phyloP scores from a whole-genome alignment of 1,284 basidiomycete genomes.

The Ganoderma resinaceum region DNA sequence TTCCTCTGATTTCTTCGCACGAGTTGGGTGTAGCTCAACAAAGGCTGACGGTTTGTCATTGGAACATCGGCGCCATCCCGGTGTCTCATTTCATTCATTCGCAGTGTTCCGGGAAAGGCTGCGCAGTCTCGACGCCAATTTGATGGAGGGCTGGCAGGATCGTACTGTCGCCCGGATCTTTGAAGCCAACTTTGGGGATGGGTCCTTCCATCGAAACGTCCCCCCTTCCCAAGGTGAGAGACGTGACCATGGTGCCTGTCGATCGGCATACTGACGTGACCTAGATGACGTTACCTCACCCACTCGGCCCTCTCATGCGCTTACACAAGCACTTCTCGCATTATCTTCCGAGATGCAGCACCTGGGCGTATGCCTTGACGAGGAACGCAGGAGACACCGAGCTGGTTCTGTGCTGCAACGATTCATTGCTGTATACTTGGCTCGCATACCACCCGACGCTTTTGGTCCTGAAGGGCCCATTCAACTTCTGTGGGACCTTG shows the following conservation, averaged over 20 bases:
- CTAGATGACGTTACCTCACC: conserved; percentile 26
- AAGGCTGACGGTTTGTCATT: conserved; percentile 46
- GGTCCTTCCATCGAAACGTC: not conserved
- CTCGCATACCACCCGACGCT: conserved; percentile 34
- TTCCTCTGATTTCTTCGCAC: conserved; percentile 20
- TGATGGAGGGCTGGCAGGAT: conserved; percentile 58
- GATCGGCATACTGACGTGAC: conserved; percentile 1
- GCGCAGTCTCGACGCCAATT: conserved; percentile 47
- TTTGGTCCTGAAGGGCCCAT: not conserved
- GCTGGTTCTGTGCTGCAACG: conserved; percentile 48
- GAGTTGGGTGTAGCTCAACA: conserved; percentile 45
- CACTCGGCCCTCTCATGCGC: conserved; percentile 56
- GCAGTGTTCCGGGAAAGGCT: conserved; percentile 54
- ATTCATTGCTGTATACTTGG: conserved; percentile 47
- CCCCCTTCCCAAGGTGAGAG: not conserved
- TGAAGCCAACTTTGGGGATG: conserved; percentile 15
- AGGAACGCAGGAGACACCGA: conserved; percentile 42
- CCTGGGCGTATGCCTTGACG: conserved; percentile 53
- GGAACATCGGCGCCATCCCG: not conserved
- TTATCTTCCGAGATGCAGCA: conserved; percentile 63
- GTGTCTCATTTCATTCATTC: not conserved
- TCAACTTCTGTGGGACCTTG: conserved; percentile 50
- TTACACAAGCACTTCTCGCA: conserved; percentile 60
- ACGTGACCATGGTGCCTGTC: not conserved
- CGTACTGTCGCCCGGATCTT: conserved; percentile 44